These are phyloP conservation scores for Solanum hybrid DNA, from an alignment of 305 asterid genomes.

Conservation along the genomic window DNA sequence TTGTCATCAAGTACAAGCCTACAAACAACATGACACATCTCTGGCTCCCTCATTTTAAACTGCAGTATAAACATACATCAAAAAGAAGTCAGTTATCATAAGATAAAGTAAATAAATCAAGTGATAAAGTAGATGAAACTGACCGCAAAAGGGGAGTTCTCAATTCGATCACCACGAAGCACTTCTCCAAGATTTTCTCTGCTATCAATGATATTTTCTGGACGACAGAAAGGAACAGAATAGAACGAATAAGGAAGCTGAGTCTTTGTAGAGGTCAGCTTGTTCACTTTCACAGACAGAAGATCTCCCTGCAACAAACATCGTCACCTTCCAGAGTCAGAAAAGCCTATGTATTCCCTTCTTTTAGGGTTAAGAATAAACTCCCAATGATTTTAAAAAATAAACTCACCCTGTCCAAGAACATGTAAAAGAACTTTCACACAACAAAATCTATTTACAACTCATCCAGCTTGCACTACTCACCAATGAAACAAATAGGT, in stretches of 20 bases:
- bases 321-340: background rate
- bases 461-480: background rate
- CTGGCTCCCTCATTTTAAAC: conserved; percentile 87
- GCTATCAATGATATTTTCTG: conserved; percentile 55
- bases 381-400: background rate
- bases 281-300: conserved; percentile 66
- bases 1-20: conserved; percentile 47
- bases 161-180: conserved; percentile 81
- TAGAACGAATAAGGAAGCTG: conserved; percentile 76
- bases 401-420: background rate
- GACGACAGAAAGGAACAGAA: conserved; percentile 59
- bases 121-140: conserved; percentile 16
- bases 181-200: conserved; percentile 83
- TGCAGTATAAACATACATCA: conserved; percentile 23
- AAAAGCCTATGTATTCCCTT: background rate
- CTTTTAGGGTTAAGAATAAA: background rate
- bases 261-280: conserved; percentile 64
- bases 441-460: background rate
- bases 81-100: conserved; percentile 10
- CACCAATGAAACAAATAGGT: background rate
- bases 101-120: background rate
- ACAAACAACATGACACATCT: conserved; percentile 60
- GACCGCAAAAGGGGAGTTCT: conserved; percentile 61
- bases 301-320: conserved; percentile 44
- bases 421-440: background rate